Evolutionary conservation across 345 rosid species (phyloP), one percentile per base, ranked within the genome.

Genomic region (Balakata baccata): DNA sequence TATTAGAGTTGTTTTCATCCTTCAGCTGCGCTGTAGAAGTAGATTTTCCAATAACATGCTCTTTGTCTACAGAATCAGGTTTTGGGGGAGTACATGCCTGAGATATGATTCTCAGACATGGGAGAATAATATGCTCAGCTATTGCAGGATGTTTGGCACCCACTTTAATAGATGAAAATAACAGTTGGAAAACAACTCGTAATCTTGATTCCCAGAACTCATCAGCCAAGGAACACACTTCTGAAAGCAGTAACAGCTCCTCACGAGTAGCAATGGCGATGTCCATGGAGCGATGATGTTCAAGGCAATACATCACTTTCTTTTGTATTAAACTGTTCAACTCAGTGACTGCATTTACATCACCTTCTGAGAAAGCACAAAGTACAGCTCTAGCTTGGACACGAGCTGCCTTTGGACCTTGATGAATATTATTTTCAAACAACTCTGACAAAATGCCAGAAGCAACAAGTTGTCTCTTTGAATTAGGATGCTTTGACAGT

Each of bases 71-170:
- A n/a, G 87, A 63, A 83, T 95, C 93, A 73, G 97, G 89, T 87
- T 92, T 95, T 60, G 99, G 99, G 82, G 98, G 99, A 79, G 99
- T 92, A 77, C 98, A 92, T 41, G 97, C 97, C 85, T 87, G 90
- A 81, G 96, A 92, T 75, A 92, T 85, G 65, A 95, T 91, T 87
- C 94, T 92, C 76, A 92, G 86, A 79, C 98, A 95, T 64, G 99
- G 99, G 79, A 95, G 99, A 80, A 95, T 91, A 67, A 95, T 85
- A 79, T 92, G 94, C 87, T 95, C 99, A 51, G 99, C 91, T 77
- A 95, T 92, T 29, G 96, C 94, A 86, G 99, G 99, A 85, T 92
- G 99, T 82, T 87, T 95, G 69, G 97, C 98, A 71, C 98, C 99
- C 86, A 91, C 81, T 83, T 92, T 95, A 78, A 95, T 91, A 63